phyloP scores from a whole-genome alignment of 2,329 filamentous ascomycete species.

The Teratosphaeria destructans region DNA sequence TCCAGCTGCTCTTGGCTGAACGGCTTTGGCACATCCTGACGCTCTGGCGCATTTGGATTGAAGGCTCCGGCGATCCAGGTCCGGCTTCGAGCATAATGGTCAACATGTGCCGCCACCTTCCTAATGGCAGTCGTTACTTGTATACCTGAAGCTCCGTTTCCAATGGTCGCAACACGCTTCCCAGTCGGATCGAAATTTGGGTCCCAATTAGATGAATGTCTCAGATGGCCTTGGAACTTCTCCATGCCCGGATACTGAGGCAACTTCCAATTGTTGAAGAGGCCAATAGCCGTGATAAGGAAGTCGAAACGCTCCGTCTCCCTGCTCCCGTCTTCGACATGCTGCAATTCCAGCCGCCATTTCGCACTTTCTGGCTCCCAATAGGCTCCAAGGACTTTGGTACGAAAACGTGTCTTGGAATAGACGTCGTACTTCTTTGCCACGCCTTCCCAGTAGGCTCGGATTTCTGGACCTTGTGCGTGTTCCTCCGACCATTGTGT shows the following conservation, averaged over 20 bases:
- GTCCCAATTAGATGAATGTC: conserved; percentile 24
- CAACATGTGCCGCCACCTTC: conserved; percentile 36
- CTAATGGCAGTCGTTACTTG: conserved; percentile 29
- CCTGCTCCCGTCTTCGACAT: conserved; percentile 17
- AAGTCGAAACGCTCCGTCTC: conserved; percentile 46
- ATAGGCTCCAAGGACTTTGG: conserved; percentile 43
- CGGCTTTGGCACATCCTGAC: conserved; percentile 46
- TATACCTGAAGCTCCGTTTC: conserved; percentile 32
- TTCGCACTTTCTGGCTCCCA: conserved; percentile 45
- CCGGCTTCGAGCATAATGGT: conserved; percentile 54
- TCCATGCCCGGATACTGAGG: conserved; percentile 45
- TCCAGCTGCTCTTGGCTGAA: conserved; percentile 45
- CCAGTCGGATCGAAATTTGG: conserved; percentile 21
- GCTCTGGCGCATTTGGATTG: conserved; percentile 34
- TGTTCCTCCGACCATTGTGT: conserved; percentile 35
- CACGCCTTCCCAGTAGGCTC: conserved; percentile 53
- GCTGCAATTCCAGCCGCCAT: conserved; percentile 49
- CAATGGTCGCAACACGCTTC: conserved; percentile 34
- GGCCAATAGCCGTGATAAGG: conserved; percentile 52
- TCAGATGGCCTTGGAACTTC: conserved; percentile 27
- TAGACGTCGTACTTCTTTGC: conserved; percentile 53
- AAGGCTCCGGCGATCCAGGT: conserved; percentile 60
- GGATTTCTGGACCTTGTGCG: conserved; percentile 56
- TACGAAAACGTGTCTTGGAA: conserved; percentile 36
- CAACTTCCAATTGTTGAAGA: conserved; percentile 56